Base-by-base conservation (phyloP, 306 rosid species). In the Abrus pulchellus region DNA sequence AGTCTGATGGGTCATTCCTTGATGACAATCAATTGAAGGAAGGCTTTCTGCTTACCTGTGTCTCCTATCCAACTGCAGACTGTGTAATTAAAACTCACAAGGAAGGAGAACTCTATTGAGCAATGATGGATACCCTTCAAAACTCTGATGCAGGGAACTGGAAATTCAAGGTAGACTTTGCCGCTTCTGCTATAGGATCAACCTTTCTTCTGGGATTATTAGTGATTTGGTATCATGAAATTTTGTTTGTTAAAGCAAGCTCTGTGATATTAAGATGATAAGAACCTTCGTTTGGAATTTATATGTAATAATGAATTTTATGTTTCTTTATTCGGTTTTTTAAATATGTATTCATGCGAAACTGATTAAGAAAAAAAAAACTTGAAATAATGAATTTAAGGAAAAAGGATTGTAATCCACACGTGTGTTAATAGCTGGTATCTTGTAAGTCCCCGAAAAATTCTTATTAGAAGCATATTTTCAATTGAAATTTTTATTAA, bases 61-160 rank as follows among this genome's bases (percentile, higher is more conserved):
- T 89, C 70, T 85, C 96, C 32, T 87, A 88, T 76, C 97, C 98
- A n/a, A 87, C 97, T 48, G 40, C 90, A 3, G 98, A 91, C 40
- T 71, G 81, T 83, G 92, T 91, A 77, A 93, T 93, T 83, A 87
- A 87, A 75, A 90, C 98, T 20, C 98, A 91, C 89, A 90, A 91
- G 88, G 98, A 93, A 86, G 61, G 56, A 14, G 97, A 91, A 2
- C 92, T 91, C 27, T 87, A 87, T 79, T 93, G 88, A 90, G 80
- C 61, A 74, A 68, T 53, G 56, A 38, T 50, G 50, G 13, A 20
- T 20, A 20, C 40, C 1, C 62, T 33, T 57, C 27, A 10, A 43
- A 49, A 44, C n/a, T 50, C 33, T 14, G 62, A n/a, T 30, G n/a
- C 74, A 48, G 79, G 71, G 53, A 53, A 65, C 1, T 65, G 4